Base-by-base conservation (phyloP, 768 basidiomycete species). In the Lentinula edodes region DNA sequence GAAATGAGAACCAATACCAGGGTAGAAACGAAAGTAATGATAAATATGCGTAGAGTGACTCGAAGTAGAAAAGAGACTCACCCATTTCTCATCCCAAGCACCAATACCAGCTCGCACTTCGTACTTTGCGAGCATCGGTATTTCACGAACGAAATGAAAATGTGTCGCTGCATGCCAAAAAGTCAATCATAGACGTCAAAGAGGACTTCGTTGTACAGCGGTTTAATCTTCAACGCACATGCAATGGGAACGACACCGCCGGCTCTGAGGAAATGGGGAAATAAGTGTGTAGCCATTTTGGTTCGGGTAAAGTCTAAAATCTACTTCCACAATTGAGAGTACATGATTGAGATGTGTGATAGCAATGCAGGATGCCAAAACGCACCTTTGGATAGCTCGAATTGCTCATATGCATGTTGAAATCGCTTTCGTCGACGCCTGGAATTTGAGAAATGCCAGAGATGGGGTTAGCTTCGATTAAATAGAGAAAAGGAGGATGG, bases 21-120 rank as follows among this genome's bases (percentile, higher is more conserved):
- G 23, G 23, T 23, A 23, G 23, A 23, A 23, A 23, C 23, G 3
- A 23, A 23, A 38, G 38, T 38, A 38, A 7, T 38, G 5, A 38
- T 6, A 1, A 38, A 38, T 38, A 38, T 23, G 23, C 23, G 2
- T 28, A 5, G 38, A 13, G 13, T 9, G 38, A 13, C 38, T 39
- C 9, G 1, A 39, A 39, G 36, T 34, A 12, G 18, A 15, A 6
- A 5, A 5, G 10, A 10, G 6, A 72, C 83, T 51, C 66, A 88
- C 89, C 90, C 90, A 91, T 82, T 92, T 92, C 38, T 85, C 73
- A 57, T 90, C 89, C 90, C 90, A 92, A 5, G 80, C 74, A 10
- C 75, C 85, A 2, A 90, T 71, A 23, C 70, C 76, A 10, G 82
- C 67, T 43, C 85, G 76, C 9, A 91, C 77, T 72, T 91, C 87